These are phyloP conservation scores for Sphagnum contortum DNA, from an alignment of 225 moss, liverwort and hornwort species.

Conservation along the genomic window DNA sequence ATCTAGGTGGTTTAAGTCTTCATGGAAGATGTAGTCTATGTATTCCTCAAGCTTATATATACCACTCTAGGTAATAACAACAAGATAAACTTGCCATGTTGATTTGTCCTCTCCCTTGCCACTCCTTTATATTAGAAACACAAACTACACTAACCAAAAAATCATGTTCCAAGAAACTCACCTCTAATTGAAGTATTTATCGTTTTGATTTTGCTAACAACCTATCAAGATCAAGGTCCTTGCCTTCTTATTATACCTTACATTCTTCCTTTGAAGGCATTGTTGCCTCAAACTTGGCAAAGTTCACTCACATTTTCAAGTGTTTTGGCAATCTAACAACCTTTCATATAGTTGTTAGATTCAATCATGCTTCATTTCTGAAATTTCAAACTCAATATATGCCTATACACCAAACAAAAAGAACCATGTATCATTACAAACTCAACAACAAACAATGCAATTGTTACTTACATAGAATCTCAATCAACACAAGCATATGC, in stretches of 20 bases:
- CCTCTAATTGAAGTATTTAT: constrained; percentile 52
- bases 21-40: constrained; percentile 55
- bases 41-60: constrained; percentile 54
- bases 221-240: constrained; percentile 50
- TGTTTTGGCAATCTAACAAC: constrained; percentile 80
- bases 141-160: too few relatives aligned
- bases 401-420: constrained; percentile 48
- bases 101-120: too few relatives aligned
- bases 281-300: constrained; percentile 81
- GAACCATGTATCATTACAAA: constrained; percentile 1
- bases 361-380: constrained; percentile 67
- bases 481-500: too few relatives aligned
- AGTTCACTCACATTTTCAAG: constrained; percentile 92
- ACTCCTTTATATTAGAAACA: too few relatives aligned
- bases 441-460: too few relatives aligned
- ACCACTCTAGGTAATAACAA: too few relatives aligned
- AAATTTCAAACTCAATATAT: constrained; percentile 92
- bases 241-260: constrained; percentile 45
- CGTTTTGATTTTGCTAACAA: constrained; percentile 36
- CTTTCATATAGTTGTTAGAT: constrained; percentile 79
- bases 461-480: too few relatives aligned
- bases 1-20: too few relatives aligned
- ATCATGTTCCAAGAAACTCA: constrained; percentile 30
- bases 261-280: constrained; percentile 60
- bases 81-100: too few relatives aligned